Base-by-base conservation (phyloP, 139 green algal species). In the Picochlorum sp. region DNA sequence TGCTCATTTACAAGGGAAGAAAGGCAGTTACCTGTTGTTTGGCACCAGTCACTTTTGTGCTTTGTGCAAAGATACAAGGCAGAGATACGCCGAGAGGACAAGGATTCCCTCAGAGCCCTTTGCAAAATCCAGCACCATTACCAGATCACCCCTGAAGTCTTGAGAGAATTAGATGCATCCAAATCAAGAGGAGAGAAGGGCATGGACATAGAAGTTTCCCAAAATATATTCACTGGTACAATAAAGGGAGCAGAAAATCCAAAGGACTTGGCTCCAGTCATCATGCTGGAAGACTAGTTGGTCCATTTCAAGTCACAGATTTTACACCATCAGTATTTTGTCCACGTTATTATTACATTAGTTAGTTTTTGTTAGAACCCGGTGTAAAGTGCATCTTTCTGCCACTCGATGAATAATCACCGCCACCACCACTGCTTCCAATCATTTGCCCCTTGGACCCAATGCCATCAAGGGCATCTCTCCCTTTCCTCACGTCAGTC, bases 11-110 rank as follows among this genome's bases (percentile, higher is more conserved):
- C 60, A 11, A 70, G 80, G 13, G 93, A 98, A 47, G 78, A 91
- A 75, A 78, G 90, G 10, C 14, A 77, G 61, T 84, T 98, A 78
- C 94, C 94, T 6, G 94, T 98, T n/a, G 88, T 99, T 44, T 99
- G 94, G 94, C 94, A 98, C 70, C 92, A 97, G 72, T 69, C 75
- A 5, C 73, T 99, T 66, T 86, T 99, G 16, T 86, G 71, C 67
- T 98, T 99, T 66, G 81, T 98, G 57, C 91, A 97, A 75, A 69
- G 90, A 59, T 96, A 95, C 73, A 97, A 97, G 83, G 71, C 89
- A 28, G 87, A 97, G 70, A 81, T 98, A 31, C 68, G 80, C 1
- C 64, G 68, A 10, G 84, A 91, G 63, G 90, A 98, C 75, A 87
- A 89, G 72, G 70, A 70, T 30, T 69, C 74, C 24, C 73, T 99